Evolutionary conservation across 2,329 filamentous ascomycete genomes (phyloP).

Genomic region (Colletotrichum sp.): DNA sequence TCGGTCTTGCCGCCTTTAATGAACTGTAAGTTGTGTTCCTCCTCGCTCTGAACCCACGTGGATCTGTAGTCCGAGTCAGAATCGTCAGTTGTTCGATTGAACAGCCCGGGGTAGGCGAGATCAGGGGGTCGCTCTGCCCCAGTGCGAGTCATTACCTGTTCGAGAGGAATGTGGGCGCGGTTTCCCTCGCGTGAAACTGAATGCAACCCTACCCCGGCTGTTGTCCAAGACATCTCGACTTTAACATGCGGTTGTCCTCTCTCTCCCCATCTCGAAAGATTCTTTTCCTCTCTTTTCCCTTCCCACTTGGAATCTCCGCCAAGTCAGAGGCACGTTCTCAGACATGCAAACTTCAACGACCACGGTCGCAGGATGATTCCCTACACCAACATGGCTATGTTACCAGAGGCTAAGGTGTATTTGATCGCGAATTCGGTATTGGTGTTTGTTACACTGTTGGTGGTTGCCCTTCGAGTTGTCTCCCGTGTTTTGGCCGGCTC

Average conservation of each 20-base stretch:
- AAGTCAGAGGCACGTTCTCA: neutral
- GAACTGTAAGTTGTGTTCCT: neutral
- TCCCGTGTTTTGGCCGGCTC: conserved; percentile 28
- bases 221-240: neutral
- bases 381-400: neutral
- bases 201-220: neutral
- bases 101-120: neutral
- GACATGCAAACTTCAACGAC: neutral
- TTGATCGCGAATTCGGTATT: conserved; percentile 28
- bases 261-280: neutral
- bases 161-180: neutral
- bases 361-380: neutral
- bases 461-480: conserved; percentile 30
- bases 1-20: neutral
- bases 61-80: conserved; percentile 1
- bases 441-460: conserved; percentile 23
- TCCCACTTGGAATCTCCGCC: neutral
- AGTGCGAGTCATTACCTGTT: conserved; percentile 1
- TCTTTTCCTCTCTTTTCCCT: neutral
- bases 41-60: neutral
- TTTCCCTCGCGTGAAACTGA: neutral
- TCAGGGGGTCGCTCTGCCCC: neutral
- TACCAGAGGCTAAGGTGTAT: conserved; percentile 25
- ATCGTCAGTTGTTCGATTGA: neutral
- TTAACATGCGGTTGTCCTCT: neutral